Evolutionary conservation across 2,329 filamentous ascomycete genomes (phyloP), one percentile per base, ranked within the genome.

Genomic region (Phialocephala subalpina): DNA sequence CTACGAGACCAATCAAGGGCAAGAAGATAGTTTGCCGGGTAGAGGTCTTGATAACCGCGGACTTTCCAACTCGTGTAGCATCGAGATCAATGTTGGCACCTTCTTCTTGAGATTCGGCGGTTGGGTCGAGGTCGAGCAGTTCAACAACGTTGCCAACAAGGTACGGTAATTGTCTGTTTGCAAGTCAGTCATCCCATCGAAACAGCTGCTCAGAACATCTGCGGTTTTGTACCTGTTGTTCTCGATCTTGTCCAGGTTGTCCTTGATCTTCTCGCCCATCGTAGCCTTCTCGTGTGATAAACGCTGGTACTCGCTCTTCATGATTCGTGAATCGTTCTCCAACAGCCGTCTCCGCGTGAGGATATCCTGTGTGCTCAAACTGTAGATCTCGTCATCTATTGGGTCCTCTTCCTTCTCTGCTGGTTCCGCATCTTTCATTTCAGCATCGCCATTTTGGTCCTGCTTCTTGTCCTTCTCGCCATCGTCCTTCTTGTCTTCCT

Each of bases 231-330:
- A 97, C 94, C 94, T 89, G 84, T 99, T 99, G 82, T 99, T 98
- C 73, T 97, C 94, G 76, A 99, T 99, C 88, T 99, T 99, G 74
- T 99, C 97, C 76, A 93, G 83, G 77, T 99, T 99, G 79, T 99
- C 96, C 86, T 97, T 98, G 81, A 99, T 98, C 85, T 97, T 98
- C 81, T 98, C 95, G 65, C 90, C 90, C 96, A 99, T 99, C 58
- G 93, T 90, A 58, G 91, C 89, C 83, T 97, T 97, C 82, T 99
- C 96, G 76, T 99, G 96, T 75, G 91, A 92, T 82, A 99, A 85
- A 74, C 96, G 91, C 78, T 97, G 94, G 75, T 89, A 94, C 81
- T 99, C 96, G 85, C 94, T 97, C 86, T 92, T 95, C 94, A 99
- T 98, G 82, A 99, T 98, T 76, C 96, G 88, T 76, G 96, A 92